A percentile compares a stretch with the other conserved stretches of the same genome.
Evolutionary conservation across 2,329 filamentous ascomycete species (phyloP).

Genomic region (Bipolaris zeicola): DNA sequence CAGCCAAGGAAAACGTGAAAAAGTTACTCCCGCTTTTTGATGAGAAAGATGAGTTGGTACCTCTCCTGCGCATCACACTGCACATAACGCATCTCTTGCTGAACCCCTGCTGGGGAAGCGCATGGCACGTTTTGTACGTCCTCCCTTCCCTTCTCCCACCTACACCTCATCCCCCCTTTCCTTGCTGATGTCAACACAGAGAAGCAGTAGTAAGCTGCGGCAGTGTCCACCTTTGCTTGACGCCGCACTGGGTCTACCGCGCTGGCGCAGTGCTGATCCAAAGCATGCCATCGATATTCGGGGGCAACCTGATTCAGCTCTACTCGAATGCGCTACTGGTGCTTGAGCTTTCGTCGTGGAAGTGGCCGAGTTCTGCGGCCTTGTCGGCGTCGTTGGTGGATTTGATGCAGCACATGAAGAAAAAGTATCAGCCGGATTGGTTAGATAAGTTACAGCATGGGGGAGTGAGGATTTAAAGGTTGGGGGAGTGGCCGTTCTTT

Average conservation of each 20-base stretch:
- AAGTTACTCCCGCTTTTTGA: conserved; percentile 36
- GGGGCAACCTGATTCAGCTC: conserved; percentile 40
- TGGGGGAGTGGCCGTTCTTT: too few relatives aligned
- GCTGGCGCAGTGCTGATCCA: conserved; percentile 42
- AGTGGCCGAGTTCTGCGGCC: conserved; percentile 42
- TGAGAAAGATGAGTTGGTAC: conserved; percentile 29
- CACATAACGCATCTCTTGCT: conserved; percentile 43
- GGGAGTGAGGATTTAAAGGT: conserved; percentile 36
- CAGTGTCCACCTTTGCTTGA: conserved; percentile 40
- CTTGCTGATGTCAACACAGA: conserved; percentile 16
- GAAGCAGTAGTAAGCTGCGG: conserved; percentile 41
- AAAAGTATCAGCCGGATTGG: conserved; percentile 37
- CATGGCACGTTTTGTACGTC: conserved; percentile 33
- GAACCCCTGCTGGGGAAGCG: conserved; percentile 41
- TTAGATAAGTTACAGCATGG: conserved; percentile 31
- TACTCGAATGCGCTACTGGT: conserved; percentile 45
- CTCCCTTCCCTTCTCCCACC: too few relatives aligned
- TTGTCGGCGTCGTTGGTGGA: conserved; percentile 38
- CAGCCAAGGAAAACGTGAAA: conserved; percentile 26
- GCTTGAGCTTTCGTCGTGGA: conserved; percentile 41
- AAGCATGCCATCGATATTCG: conserved; percentile 38
- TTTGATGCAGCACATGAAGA: conserved; percentile 42
- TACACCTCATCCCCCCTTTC: background rate
- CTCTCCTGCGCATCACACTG: conserved; percentile 36
- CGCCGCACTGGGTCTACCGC: conserved; percentile 46